These are phyloP conservation scores for Cryoendolithus antarcticus DNA, from an alignment of 2,329 filamentous ascomycete genomes.

Conservation along the genomic window DNA sequence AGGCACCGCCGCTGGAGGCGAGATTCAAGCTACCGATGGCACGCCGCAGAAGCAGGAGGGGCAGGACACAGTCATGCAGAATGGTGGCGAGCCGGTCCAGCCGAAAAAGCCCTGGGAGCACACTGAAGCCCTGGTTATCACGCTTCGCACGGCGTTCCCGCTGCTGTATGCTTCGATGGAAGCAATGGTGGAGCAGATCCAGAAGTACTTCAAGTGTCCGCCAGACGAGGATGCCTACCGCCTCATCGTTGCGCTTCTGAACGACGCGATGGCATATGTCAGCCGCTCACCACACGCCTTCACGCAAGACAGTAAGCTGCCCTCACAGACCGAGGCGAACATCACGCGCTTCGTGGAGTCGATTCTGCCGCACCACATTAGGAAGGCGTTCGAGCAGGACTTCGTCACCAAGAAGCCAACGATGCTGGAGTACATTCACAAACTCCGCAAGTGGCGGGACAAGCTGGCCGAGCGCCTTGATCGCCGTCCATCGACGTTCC, in stretches of 20 bases:
- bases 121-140: conserved; percentile 88
- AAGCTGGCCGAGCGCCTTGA: conserved; percentile 98
- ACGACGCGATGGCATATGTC: conserved; percentile 88
- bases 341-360: conserved; percentile 95
- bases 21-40: conserved; percentile 17
- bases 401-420: conserved; percentile 92
- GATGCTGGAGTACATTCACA: conserved; percentile 98
- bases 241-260: conserved; percentile 90
- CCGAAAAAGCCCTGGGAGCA: conserved; percentile 86
- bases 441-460: conserved; percentile 87
- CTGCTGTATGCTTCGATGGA: conserved; percentile 95
- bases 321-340: conserved; percentile 81
- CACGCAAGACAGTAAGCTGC: conserved; percentile 81
- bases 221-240: conserved; percentile 96
- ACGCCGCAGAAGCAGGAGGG: conserved; percentile 26
- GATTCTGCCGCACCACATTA: conserved; percentile 85
- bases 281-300: conserved; percentile 77
- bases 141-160: conserved; percentile 93
- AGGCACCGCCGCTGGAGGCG: conserved; percentile 33
- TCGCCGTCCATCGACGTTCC: conserved; percentile 58
- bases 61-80: conserved; percentile 2
- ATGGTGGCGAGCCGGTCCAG: conserved; percentile 28
- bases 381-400: conserved; percentile 93
- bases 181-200: conserved; percentile 97
- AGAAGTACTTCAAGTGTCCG: conserved; percentile 98